Evolutionary conservation across 495 filamentous ascomycete genomes (phyloP).

Genomic region (Neurospora sp.): DNA sequence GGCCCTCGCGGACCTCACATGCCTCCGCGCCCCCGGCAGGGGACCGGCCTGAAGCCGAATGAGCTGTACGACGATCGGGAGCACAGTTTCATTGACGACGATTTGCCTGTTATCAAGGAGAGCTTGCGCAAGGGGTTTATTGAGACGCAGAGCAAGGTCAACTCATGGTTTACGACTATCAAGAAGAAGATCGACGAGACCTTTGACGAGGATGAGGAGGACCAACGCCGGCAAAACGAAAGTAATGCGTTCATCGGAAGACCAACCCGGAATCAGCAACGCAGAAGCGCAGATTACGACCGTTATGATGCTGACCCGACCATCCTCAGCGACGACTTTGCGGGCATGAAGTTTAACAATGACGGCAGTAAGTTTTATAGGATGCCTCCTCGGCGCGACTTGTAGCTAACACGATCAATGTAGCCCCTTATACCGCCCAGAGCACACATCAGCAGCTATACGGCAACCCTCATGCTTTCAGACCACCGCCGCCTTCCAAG

Average conservation of each 20-base stretch:
- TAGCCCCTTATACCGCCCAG: slow-evolving; percentile 13
- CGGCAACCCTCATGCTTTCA: slow-evolving; percentile 73
- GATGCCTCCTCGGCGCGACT: slow-evolving; percentile 2
- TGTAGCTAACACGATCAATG: background rate
- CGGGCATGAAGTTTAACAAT: slow-evolving; percentile 71
- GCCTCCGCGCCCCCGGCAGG: slow-evolving; percentile 28
- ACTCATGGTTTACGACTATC: slow-evolving; percentile 79
- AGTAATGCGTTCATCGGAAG: slow-evolving; percentile 26
- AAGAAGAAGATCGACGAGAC: slow-evolving; percentile 89
- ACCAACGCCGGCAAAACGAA: slow-evolving; percentile 24
- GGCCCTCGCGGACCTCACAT: slow-evolving; percentile 16
- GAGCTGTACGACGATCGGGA: slow-evolving; percentile 47
- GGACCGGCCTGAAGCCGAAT: slow-evolving; percentile 36
- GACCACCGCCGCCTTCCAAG: slow-evolving; percentile 52
- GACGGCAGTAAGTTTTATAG: slow-evolving; percentile 50
- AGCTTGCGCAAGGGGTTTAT: slow-evolving; percentile 91
- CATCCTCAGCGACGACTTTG: slow-evolving; percentile 84
- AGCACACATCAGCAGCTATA: slow-evolving; percentile 41
- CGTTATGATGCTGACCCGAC: slow-evolving; percentile 95
- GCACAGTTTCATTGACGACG: slow-evolving; percentile 91
- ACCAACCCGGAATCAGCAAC: slow-evolving; percentile 34
- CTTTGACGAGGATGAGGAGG: slow-evolving; percentile 49
- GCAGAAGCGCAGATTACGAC: slow-evolving; percentile 71
- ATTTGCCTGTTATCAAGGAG: slow-evolving; percentile 85
- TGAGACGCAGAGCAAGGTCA: slow-evolving; percentile 88